A percentile compares a stretch with the other conserved stretches of the same genome.
Evolutionary conservation across 306 rosid genomes (phyloP).

Genomic region (Trichosanthes truncata): DNA sequence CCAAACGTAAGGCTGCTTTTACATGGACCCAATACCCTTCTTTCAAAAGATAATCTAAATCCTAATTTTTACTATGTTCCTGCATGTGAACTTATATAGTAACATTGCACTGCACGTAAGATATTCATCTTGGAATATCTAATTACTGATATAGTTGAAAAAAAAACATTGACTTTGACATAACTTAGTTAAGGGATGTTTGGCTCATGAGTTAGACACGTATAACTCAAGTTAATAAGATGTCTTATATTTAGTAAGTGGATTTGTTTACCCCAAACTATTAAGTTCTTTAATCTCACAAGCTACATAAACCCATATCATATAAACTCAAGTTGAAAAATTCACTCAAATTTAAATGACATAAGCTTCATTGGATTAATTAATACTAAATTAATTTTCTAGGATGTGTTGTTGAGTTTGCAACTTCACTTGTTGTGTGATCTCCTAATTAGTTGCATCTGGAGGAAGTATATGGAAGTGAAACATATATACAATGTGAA

Average conservation of each 20-base stretch:
- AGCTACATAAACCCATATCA: not conserved
- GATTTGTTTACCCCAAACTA: not conserved
- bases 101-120: conserved; percentile 88
- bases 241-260: not conserved
- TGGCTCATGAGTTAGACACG: not conserved
- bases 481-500: too few relatives aligned
- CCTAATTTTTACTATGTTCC: not conserved
- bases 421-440: too few relatives aligned
- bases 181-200: not conserved
- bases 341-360: too few relatives aligned
- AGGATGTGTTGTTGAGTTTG: too few relatives aligned
- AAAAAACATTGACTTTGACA: not conserved
- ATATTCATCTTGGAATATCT: conserved; percentile 6
- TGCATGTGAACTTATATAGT: not conserved
- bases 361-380: too few relatives aligned
- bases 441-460: too few relatives aligned
- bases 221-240: not conserved
- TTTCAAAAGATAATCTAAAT: not conserved
- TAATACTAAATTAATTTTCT: too few relatives aligned
- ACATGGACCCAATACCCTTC: conserved; percentile 1
- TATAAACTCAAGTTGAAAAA: not conserved
- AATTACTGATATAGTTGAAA: not conserved
- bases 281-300: not conserved
- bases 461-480: too few relatives aligned
- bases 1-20: conserved; percentile 67